Conservation (phyloP, 176 grass and related monocot species). For the Miscanthus lutarioriparius region DNA sequence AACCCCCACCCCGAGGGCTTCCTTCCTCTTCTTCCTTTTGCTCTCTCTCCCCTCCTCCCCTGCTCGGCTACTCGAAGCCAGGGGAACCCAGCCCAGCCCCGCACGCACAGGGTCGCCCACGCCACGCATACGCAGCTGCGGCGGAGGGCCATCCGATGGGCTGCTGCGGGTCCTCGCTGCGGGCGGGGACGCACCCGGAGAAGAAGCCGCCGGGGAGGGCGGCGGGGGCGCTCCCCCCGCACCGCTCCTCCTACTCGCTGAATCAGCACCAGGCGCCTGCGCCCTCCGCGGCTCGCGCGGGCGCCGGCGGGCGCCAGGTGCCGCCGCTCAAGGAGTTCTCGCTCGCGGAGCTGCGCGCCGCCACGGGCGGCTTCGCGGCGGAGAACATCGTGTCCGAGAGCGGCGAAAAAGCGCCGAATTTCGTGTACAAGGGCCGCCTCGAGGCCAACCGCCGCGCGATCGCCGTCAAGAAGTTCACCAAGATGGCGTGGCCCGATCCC, state of each 20-base stretch:
- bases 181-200: conserved; percentile 50
- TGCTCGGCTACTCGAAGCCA: background rate
- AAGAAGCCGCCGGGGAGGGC: conserved; percentile 61
- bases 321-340: conserved; percentile 70
- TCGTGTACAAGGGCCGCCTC: conserved; percentile 85
- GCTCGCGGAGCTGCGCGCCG: conserved; percentile 64
- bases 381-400: conserved; percentile 94
- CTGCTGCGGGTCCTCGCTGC: conserved; percentile 69
- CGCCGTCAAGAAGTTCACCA: conserved; percentile 96
- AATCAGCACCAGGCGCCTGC: conserved; percentile 25
- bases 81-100: background rate
- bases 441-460: conserved; percentile 54
- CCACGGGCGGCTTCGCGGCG: conserved; percentile 64
- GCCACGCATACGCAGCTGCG: background rate
- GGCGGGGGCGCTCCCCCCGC: conserved; percentile 19
- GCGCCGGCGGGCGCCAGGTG: conserved; percentile 21
- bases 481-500: conserved; percentile 86
- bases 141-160: conserved; percentile 51
- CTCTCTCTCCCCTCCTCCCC: background rate
- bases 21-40: background rate
- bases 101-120: background rate
- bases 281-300: background rate
- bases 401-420: conserved; percentile 91
- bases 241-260: conserved; percentile 33
- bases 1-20: background rate